phyloP scores from a whole-genome alignment of 805 yeast species.

The Candida nonsorbophila region DNA sequence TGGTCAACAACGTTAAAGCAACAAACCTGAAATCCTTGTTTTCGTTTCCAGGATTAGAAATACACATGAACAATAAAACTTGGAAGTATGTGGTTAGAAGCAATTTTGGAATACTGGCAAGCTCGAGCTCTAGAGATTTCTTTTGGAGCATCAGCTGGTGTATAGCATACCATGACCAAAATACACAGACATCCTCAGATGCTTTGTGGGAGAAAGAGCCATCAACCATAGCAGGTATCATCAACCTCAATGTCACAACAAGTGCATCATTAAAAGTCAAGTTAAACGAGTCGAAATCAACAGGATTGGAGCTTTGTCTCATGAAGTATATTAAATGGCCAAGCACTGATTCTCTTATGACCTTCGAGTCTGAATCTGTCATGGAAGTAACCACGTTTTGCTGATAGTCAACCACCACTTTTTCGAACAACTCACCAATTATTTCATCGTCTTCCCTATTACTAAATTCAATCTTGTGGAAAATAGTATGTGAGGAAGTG shows the following conservation, averaged over 20 bases:
- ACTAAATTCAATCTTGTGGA: slow-evolving; percentile 22
- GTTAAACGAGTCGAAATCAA: slow-evolving; percentile 2
- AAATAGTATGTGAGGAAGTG: slow-evolving; percentile 35
- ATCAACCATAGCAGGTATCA: slow-evolving; percentile 32
- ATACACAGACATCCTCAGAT: slow-evolving; percentile 23
- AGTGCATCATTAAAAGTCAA: slow-evolving; percentile 16
- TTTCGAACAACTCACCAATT: slow-evolving; percentile 35
- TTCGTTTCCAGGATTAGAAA: slow-evolving; percentile 12
- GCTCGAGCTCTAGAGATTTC: slow-evolving; percentile 20
- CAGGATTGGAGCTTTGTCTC: slow-evolving; percentile 1
- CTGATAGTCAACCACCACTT: slow-evolving; percentile 39
- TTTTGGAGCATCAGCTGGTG: slow-evolving; percentile 5
- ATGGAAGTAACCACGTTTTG: slow-evolving; percentile 20
- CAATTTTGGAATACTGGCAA: slow-evolving; percentile 23
- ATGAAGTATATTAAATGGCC: slow-evolving; percentile 18
- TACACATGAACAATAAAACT: slow-evolving; percentile 17
- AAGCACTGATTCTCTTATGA: slow-evolving; percentile 21
- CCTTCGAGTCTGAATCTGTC: slow-evolving; percentile 18
- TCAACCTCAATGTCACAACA: slow-evolving; percentile 18
- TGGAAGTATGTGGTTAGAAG: slow-evolving; percentile 27
- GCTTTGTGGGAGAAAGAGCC: slow-evolving; percentile 14
- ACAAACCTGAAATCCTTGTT: slow-evolving; percentile 29
- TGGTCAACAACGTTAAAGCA: slow-evolving; percentile 58
- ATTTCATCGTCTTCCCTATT: slow-evolving; percentile 14
- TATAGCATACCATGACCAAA: slow-evolving; percentile 35